phyloP scores from a whole-genome alignment of 2,329 filamentous ascomycete genomes.

The Huntiella moniliformis region DNA sequence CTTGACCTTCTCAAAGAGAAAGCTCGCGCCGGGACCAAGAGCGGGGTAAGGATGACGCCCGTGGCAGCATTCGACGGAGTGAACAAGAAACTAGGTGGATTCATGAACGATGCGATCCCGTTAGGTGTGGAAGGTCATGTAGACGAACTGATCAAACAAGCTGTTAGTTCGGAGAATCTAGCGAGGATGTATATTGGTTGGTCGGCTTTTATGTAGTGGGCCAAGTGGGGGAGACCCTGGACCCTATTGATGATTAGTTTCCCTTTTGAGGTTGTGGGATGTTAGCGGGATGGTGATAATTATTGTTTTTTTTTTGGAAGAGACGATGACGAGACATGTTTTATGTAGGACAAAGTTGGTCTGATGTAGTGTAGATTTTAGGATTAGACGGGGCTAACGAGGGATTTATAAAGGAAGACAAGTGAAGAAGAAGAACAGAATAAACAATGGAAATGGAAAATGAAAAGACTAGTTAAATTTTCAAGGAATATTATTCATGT shows the following conservation, averaged over 20 bases:
- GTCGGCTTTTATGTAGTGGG: constrained; percentile 39
- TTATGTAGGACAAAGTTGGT: too few relatives aligned
- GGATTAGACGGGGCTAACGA: too few relatives aligned
- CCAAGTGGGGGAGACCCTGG: too few relatives aligned
- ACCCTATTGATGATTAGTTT: neutral
- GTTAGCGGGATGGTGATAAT: neutral
- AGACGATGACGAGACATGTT: too few relatives aligned
- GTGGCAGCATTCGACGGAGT: constrained; percentile 78
- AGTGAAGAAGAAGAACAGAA: neutral
- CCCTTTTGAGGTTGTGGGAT: neutral
- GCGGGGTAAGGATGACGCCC: constrained; percentile 26
- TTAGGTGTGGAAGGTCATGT: constrained; percentile 92
- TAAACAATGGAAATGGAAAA: neutral
- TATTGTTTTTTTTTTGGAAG: too few relatives aligned
- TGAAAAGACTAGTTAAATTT: neutral
- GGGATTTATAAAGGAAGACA: neutral
- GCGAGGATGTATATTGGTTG: constrained; percentile 95
- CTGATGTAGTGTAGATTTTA: too few relatives aligned
- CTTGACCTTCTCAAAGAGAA: constrained; percentile 70
- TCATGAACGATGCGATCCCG: constrained; percentile 70
- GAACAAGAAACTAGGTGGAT: constrained; percentile 64
- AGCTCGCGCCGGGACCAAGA: constrained; percentile 24
- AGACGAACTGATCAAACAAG: constrained; percentile 81
- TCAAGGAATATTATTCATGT: neutral
- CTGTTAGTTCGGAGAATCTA: constrained; percentile 61